These are phyloP conservation scores for Fusarium clavum DNA, from an alignment of 2,329 filamentous ascomycete genomes.

Conservation along the genomic window DNA sequence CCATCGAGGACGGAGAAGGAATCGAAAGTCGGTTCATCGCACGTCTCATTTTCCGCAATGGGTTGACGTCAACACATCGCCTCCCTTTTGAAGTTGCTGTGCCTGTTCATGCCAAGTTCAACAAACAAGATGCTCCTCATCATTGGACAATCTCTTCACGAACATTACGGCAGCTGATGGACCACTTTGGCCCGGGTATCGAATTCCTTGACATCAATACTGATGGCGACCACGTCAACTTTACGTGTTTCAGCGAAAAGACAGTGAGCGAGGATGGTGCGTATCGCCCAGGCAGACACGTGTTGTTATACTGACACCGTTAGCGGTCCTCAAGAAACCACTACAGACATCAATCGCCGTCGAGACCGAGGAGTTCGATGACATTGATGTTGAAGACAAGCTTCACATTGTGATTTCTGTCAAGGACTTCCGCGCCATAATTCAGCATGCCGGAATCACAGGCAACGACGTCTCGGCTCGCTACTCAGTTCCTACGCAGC, in stretches of 20 bases:
- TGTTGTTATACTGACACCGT: slow-evolving; percentile 18
- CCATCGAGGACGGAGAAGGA: slow-evolving; percentile 76
- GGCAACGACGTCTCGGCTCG: slow-evolving; percentile 73
- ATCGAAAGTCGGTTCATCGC: slow-evolving; percentile 80
- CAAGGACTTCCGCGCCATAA: slow-evolving; percentile 84
- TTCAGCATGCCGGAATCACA: slow-evolving; percentile 78
- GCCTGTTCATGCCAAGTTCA: slow-evolving; percentile 82
- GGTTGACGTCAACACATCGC: slow-evolving; percentile 80
- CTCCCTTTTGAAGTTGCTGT: slow-evolving; percentile 79
- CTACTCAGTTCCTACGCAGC: slow-evolving; percentile 77
- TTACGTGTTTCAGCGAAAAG: slow-evolving; percentile 86
- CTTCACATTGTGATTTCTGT: slow-evolving; percentile 84
- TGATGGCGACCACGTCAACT: slow-evolving; percentile 78
- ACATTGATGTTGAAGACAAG: slow-evolving; percentile 78
- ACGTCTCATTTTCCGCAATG: slow-evolving; percentile 79
- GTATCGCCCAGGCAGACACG: slow-evolving; percentile 14
- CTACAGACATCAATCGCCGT: slow-evolving; percentile 83
- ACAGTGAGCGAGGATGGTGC: slow-evolving; percentile 69
- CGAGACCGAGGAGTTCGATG: slow-evolving; percentile 80
- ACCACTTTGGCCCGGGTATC: slow-evolving; percentile 83
- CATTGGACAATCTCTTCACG: slow-evolving; percentile 79
- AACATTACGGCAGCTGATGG: slow-evolving; percentile 78
- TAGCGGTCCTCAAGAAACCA: slow-evolving; percentile 82
- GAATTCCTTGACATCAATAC: slow-evolving; percentile 84
- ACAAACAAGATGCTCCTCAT: slow-evolving; percentile 72